Base-by-base conservation (phyloP, 202 grass and related monocot species). In the Schoenoplectus tabernaemontani region DNA sequence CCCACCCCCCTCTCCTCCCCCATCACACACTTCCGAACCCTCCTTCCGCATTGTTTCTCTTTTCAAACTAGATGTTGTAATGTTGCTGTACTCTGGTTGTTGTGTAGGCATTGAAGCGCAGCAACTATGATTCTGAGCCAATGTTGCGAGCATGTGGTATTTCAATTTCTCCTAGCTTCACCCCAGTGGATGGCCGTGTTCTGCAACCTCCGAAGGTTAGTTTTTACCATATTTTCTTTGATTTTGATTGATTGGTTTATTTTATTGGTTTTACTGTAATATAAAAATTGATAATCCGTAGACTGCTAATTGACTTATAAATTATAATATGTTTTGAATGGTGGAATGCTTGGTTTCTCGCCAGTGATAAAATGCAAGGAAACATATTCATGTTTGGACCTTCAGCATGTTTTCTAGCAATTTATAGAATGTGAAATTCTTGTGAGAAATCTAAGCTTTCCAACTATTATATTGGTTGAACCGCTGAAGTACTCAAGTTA, bases 161-260 rank as follows among this genome's bases (percentile, higher is more conserved):
- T 81, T 77, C 83, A 57, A 80, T 97, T 51, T 77, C 71, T 58
- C 46, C 82, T 33, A 84, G 51, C 66, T 97, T 97, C 64, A 91
- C 91, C 44, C 85, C 86, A 61, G 87, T 97, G 63, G 89, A 97
- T 39, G 93, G 91, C 61, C 90, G 93, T 65, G 22, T 97, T 39
- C 61, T 97, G 60, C 93, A 82, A 77, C 74, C 91, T 38, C 93
- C 91, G 1, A 87, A 87, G 89, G 93, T 97, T 68, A 47, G n/a
- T 82, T 9, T 66, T 23, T 37, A 9, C 17, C 59, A n/a, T 58
- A 12, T 75, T 69, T 48, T 79, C 34, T 3, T 59, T 78, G 0
- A 58, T 58, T 38, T 15, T 10, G 43, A 57, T 59, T 78, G 2
- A 32, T n/a, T 20, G n/a, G 41, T 75, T 46, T 1, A 30, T 61